Evolutionary conservation across 805 yeast genomes (phyloP).

Genomic region (Hanseniaspora lachancei): DNA sequence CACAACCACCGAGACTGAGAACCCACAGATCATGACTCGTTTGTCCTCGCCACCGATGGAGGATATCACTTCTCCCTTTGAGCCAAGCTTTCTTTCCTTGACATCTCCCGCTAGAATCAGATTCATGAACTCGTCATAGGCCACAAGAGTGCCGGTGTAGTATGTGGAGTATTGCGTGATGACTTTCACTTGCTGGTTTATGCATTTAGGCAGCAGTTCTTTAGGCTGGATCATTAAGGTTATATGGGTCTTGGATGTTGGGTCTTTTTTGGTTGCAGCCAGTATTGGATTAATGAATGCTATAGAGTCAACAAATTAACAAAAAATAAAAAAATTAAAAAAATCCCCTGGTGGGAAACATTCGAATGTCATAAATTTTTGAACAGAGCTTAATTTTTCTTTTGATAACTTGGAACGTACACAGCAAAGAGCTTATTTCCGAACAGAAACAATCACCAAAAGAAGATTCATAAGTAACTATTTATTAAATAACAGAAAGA

Average conservation of each 20-base stretch:
- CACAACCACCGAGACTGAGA: slow-evolving; percentile 56
- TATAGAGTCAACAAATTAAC: no score
- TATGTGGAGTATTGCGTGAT: slow-evolving; percentile 54
- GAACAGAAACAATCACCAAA: no score
- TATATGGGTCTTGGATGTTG: no score
- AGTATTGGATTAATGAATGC: no score
- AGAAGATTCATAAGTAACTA: background rate
- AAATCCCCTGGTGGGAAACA: no score
- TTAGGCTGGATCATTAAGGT: slow-evolving; percentile 40
- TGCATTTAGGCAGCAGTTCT: slow-evolving; percentile 76
- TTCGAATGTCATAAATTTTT: no score
- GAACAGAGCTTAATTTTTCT: no score
- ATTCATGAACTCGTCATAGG: slow-evolving; percentile 92
- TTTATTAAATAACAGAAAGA: background rate
- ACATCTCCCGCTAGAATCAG: slow-evolving; percentile 67
- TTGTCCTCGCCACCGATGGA: slow-evolving; percentile 29
- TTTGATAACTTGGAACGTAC: no score
- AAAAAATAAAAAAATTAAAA: no score
- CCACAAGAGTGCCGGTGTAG: slow-evolving; percentile 76
- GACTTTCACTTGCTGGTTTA: slow-evolving; percentile 69
- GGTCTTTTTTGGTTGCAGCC: no score
- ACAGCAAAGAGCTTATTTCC: no score
- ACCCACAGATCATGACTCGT: slow-evolving; percentile 58
- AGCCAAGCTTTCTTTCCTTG: slow-evolving; percentile 17
- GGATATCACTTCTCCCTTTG: slow-evolving; percentile 9